Evolutionary conservation across 768 basidiomycete genomes (phyloP), one percentile per base, ranked within the genome.

Genomic region (Naganishia vishniacii): DNA sequence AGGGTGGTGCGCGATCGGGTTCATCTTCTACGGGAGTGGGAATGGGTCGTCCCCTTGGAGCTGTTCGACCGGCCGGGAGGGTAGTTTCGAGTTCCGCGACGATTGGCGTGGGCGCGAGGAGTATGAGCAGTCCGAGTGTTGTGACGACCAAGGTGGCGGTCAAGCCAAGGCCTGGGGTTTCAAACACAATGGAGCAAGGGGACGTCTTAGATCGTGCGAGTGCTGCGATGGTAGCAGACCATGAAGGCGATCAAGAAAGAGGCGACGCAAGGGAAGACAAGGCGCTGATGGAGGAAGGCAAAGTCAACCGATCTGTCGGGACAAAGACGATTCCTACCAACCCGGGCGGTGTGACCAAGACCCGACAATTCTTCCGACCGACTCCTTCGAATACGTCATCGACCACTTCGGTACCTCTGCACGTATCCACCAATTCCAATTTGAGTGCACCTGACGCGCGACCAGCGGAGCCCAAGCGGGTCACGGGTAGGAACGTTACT

Each of bases 291-390:
- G 37, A 56, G n/a, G 53, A 56, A 18, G 37, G 4, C 5, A 23
- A 13, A n/a, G 49, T 34, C 29, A 56, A 56, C 13, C 4, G 32
- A 40, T 16, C n/a, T 4, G 6, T 29, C 34, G 53, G n/a, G 18
- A 15, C 37, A n/a, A 56, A 56, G 31, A 56, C 53, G 6, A 40
- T 56, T 15, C 37, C 53, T 1, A 56, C 53, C 34, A 41, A 56
- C 20, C 53, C 53, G n/a, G 53, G 34, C 23, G 53, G 53, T 37
- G 26, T 26, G 6, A 25, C 37, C 34, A 56, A 56, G 37, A 56
- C 53, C 16, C 53, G 53, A 23, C 53, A 56, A 20, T 56, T 56
- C 18, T 56, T 56, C 53, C 53, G 53, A 9, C 53, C 53, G 23
- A 56, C 53, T 25, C 28, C 49, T 16, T 8, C 49, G 18, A 29